Conservation (phyloP, 305 asterid species). For the Solanum hybrid region DNA sequence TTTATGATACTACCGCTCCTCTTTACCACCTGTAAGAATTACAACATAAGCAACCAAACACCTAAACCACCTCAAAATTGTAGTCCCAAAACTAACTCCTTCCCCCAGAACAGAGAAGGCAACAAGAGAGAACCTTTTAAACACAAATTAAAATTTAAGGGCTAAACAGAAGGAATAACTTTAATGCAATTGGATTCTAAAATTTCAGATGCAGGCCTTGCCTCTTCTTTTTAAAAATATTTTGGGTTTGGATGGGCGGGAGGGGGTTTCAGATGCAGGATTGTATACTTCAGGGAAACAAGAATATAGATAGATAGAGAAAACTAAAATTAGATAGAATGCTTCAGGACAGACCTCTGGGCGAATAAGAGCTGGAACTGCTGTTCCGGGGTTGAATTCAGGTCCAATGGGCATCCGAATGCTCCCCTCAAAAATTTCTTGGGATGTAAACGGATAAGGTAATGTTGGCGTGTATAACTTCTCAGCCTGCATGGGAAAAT, state of each 20-base stretch:
- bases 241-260: neutral
- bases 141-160: neutral
- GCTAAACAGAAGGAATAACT: neutral
- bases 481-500: slow-evolving; percentile 49
- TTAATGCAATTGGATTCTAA: neutral
- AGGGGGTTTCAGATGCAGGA: neutral
- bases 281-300: neutral
- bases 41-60: neutral
- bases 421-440: slow-evolving; percentile 73
- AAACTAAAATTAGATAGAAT: neutral
- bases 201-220: neutral
- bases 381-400: slow-evolving; percentile 66
- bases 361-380: slow-evolving; percentile 72
- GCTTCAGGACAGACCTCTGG: slow-evolving; percentile 52
- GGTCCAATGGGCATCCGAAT: slow-evolving; percentile 94
- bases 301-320: neutral
- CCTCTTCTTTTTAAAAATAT: neutral
- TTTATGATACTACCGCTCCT: slow-evolving; percentile 63
- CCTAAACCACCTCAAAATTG: neutral
- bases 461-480: slow-evolving; percentile 68
- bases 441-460: slow-evolving; percentile 77
- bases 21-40: slow-evolving; percentile 60
- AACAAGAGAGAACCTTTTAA: neutral
- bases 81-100: neutral
- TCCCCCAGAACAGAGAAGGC: neutral